These are phyloP conservation scores for Aspergillus ustus DNA, from an alignment of 2,329 filamentous ascomycete genomes.

Conservation along the genomic window DNA sequence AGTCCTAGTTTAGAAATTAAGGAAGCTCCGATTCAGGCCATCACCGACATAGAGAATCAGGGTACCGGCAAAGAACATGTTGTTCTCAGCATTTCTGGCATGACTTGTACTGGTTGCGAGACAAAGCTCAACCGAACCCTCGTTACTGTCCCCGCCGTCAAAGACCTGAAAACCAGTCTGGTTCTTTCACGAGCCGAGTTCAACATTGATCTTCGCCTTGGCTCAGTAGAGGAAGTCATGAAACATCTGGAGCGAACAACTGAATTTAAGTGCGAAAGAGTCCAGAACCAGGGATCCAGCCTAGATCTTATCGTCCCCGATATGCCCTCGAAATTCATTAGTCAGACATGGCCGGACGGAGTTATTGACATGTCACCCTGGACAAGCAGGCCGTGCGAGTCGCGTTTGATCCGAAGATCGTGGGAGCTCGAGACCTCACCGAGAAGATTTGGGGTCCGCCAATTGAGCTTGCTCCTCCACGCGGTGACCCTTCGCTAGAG, in stretches of 20 bases:
- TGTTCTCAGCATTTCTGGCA: slow-evolving; percentile 64
- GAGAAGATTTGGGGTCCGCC: slow-evolving; percentile 36
- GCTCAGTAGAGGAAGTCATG: slow-evolving; percentile 51
- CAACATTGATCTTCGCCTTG: slow-evolving; percentile 51
- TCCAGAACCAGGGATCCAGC: slow-evolving; percentile 53
- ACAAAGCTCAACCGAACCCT: slow-evolving; percentile 64
- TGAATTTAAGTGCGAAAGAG: slow-evolving; percentile 62
- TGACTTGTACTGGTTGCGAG: slow-evolving; percentile 76
- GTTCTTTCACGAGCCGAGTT: slow-evolving; percentile 69
- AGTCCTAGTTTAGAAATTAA: no score
- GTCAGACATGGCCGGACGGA: slow-evolving; percentile 42
- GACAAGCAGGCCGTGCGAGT: slow-evolving; percentile 39
- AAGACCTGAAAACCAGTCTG: slow-evolving; percentile 65
- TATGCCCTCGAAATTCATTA: slow-evolving; percentile 43
- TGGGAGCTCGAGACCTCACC: slow-evolving; percentile 57
- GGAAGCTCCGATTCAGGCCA: background rate
- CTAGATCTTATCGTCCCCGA: slow-evolving; percentile 56
- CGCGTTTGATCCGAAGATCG: slow-evolving; percentile 52
- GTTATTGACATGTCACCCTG: slow-evolving; percentile 40
- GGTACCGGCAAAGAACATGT: slow-evolving; percentile 54
- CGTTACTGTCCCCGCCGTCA: slow-evolving; percentile 50
- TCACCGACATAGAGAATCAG: slow-evolving; percentile 32
- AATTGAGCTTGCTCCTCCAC: slow-evolving; percentile 46
- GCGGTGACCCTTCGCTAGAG: slow-evolving; percentile 40
- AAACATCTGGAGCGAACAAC: slow-evolving; percentile 54